phyloP scores from a whole-genome alignment of 805 yeast genomes.

The Monosporozyma aquatica region DNA sequence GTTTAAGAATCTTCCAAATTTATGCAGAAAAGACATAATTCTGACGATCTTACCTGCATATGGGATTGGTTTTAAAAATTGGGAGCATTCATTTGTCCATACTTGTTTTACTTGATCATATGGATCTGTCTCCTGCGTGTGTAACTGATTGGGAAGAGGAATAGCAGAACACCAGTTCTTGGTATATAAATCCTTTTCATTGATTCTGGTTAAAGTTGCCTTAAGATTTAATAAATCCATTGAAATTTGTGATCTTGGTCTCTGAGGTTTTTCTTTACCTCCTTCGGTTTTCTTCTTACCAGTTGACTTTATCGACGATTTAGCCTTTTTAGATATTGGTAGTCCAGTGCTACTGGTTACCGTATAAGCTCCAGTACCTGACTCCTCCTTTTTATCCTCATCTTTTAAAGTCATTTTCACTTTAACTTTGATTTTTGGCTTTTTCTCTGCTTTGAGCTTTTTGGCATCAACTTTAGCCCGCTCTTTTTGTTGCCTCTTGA shows the following conservation, averaged over 20 bases:
- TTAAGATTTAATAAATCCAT: constrained; percentile 5
- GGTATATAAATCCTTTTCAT: constrained; percentile 5
- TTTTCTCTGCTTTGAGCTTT: neutral
- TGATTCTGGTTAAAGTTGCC: constrained; percentile 3
- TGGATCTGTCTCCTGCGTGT: neutral
- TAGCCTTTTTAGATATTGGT: too few relatives aligned
- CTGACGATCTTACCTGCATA: constrained; percentile 26
- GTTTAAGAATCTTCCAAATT: constrained; percentile 20
- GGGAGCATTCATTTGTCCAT: neutral
- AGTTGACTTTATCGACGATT: too few relatives aligned
- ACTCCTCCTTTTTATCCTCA: too few relatives aligned
- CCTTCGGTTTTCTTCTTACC: constrained; percentile 1
- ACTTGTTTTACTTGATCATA: neutral
- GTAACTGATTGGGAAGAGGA: constrained; percentile 10
- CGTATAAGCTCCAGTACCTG: too few relatives aligned
- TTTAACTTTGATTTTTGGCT: neutral
- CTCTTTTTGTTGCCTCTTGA: too few relatives aligned
- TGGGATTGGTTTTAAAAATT: constrained; percentile 13
- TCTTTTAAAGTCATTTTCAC: neutral
- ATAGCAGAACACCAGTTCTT: constrained; percentile 24
- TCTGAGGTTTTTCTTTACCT: neutral
- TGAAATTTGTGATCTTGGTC: constrained; percentile 16
- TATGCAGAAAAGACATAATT: constrained; percentile 25
- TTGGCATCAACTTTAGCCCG: too few relatives aligned
- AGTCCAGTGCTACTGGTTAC: too few relatives aligned